A percentile compares a stretch with the other conserved stretches of the same genome.
Evolutionary conservation across 1,284 basidiomycete species (phyloP).

Genomic region (Entoloma clypeatum): DNA sequence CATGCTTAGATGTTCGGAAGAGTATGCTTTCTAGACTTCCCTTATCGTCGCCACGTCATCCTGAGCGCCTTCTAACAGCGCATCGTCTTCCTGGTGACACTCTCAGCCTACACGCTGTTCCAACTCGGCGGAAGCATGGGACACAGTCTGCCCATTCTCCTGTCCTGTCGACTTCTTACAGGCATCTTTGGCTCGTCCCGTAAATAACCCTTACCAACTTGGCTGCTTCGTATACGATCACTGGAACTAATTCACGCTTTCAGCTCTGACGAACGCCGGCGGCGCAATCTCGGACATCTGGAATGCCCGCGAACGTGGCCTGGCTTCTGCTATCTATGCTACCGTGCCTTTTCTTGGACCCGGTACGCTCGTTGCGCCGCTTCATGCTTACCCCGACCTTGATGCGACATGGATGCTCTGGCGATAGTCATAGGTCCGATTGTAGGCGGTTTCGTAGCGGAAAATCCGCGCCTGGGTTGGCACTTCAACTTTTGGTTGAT

Average conservation of each 20-base stretch:
- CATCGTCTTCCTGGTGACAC: constrained; percentile 53
- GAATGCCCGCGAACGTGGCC: constrained; percentile 51
- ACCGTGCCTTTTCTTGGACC: constrained; percentile 73
- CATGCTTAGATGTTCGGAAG: constrained; percentile 23
- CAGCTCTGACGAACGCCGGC: constrained; percentile 59
- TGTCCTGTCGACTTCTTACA: constrained; percentile 55
- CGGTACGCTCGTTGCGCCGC: constrained; percentile 34
- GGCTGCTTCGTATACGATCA: constrained; percentile 1
- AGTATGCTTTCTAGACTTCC: constrained; percentile 12
- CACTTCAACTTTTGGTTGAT: constrained; percentile 73
- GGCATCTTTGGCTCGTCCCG: constrained; percentile 61
- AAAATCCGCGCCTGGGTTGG: constrained; percentile 51
- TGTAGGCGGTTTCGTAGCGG: constrained; percentile 59
- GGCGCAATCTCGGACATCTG: constrained; percentile 62
- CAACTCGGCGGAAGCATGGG: constrained; percentile 63
- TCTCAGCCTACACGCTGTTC: constrained; percentile 55
- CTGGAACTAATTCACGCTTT: constrained; percentile 10
- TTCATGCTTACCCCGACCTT: constrained; percentile 1
- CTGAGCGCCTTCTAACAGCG: constrained; percentile 53
- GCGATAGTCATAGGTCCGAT: constrained; percentile 55
- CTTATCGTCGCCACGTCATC: constrained; percentile 29
- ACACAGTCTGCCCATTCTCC: constrained; percentile 53
- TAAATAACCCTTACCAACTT: constrained; percentile 24
- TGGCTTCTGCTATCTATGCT: constrained; percentile 59
- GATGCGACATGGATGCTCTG: constrained; percentile 6